Base-by-base conservation (phyloP, 208 protist species). In the Trypanosoma mega region DNA sequence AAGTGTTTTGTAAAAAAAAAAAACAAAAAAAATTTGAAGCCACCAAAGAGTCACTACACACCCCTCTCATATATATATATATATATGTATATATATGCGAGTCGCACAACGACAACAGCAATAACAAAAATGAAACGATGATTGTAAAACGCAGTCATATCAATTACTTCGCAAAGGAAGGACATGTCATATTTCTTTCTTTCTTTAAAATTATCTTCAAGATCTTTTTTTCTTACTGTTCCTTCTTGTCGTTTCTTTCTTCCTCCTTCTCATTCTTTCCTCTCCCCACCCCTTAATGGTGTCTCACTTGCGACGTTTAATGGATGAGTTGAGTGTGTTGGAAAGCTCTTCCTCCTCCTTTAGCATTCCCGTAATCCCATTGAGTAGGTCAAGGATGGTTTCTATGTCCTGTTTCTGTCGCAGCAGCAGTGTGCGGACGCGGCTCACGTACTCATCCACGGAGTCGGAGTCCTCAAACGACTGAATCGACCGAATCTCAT, bases 401-500 rank as follows among this genome's bases (percentile, higher is more conserved):
- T 88, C 56, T 63, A 91, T 85, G 53, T 96, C 90, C 21, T 75
- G 74, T 53, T 74, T 82, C 74, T 93, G 90, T 39, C 76, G 72
- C 56, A 76, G 24, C 53, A 96, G 72, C 29, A 90, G 74, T 29
- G 60, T 67, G 7, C 75, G 72, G 21, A 96, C 79, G 46, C 87
- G 85, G 20, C 57, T 52, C 41, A 93, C 90, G 72, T 96, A 93
- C 63, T 93, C 84, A 68, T 98, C 93, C 1, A 98, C 81, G 8
- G 87, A 85, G 74, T 88, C 90, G 11, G 84, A 88, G 27, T 96
- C 78, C 48, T 98, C 94, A 37, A 98, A 94, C 21, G 75, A 34
- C 64, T 96, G 80, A 41, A 98, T 92, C 2, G 91, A 84, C 9
- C 75, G 63, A 56, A 98, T 96, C 59, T 98, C 93, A 39, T 97